Conservation (phyloP, 805 yeast species). For the Metschnikowia sp. region DNA sequence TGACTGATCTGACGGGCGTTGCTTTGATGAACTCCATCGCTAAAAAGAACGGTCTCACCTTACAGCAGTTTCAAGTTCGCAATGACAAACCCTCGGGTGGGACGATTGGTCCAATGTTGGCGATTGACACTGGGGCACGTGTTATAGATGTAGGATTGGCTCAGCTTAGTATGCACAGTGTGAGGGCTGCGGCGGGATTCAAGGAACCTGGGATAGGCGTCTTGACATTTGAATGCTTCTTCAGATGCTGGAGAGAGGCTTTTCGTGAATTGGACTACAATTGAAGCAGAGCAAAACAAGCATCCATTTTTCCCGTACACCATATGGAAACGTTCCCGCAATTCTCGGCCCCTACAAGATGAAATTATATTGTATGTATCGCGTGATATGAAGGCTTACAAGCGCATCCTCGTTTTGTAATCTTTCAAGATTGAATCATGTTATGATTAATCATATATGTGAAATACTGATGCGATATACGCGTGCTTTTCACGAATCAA, state of each 20-base stretch:
- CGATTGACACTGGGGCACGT: constrained; percentile 33
- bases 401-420: no score
- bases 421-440: no score
- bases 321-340: no score
- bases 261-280: constrained; percentile 8
- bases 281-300: background rate
- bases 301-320: no score
- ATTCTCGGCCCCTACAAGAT: no score
- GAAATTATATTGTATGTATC: no score
- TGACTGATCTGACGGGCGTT: constrained; percentile 33
- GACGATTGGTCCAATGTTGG: constrained; percentile 42
- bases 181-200: constrained; percentile 36
- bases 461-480: no score
- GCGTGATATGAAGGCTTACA: no score
- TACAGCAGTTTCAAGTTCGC: constrained; percentile 40
- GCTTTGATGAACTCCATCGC: constrained; percentile 27
- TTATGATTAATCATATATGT: no score
- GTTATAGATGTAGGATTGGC: constrained; percentile 42
- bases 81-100: constrained; percentile 42
- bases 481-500: no score
- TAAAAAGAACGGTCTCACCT: constrained; percentile 19
- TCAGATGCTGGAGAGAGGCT: constrained; percentile 24
- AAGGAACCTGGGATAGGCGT: constrained; percentile 40
- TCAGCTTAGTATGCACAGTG: constrained; percentile 42
- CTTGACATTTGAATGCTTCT: constrained; percentile 30